These are phyloP conservation scores for Epichloe sp. DNA, from an alignment of 2,329 filamentous ascomycete genomes.

Conservation along the genomic window DNA sequence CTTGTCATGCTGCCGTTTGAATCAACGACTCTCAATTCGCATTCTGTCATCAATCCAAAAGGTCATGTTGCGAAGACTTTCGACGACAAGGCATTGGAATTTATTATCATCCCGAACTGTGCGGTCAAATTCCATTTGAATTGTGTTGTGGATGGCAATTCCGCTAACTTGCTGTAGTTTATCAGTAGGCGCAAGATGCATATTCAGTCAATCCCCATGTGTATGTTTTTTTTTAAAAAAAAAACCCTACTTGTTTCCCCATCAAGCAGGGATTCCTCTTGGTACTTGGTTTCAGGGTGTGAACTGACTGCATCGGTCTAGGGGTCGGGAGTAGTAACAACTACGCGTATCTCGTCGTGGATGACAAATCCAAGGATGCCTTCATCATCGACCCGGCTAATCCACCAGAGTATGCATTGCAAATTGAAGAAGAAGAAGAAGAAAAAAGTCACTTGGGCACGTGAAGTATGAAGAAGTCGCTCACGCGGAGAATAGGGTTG, in stretches of 20 bases:
- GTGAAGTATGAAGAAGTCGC: background rate
- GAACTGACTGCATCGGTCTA: constrained; percentile 19
- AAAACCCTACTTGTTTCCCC: background rate
- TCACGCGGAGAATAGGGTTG: constrained; percentile 31
- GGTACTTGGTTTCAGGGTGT: background rate
- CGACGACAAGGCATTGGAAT: background rate
- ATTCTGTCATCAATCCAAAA: background rate
- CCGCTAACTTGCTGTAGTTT: background rate
- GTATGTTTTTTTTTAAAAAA: constrained; percentile 35
- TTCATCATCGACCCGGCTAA: constrained; percentile 72
- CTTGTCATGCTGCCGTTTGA: background rate
- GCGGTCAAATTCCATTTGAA: background rate
- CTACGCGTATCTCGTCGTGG: constrained; percentile 72
- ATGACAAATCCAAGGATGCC: constrained; percentile 65
- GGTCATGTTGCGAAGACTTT: constrained; percentile 1
- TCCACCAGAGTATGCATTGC: constrained; percentile 51
- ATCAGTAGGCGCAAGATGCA: constrained; percentile 45
- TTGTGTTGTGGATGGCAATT: background rate
- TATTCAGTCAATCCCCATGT: constrained; percentile 82
- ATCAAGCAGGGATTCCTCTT: background rate
- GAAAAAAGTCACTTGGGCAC: background rate
- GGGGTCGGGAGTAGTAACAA: constrained; percentile 70
- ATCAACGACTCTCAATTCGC: background rate
- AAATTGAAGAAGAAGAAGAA: background rate
- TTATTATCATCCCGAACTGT: background rate